phyloP scores from a whole-genome alignment of 192 early-diverging fungal genomes.

The Umbelopsis sp. region DNA sequence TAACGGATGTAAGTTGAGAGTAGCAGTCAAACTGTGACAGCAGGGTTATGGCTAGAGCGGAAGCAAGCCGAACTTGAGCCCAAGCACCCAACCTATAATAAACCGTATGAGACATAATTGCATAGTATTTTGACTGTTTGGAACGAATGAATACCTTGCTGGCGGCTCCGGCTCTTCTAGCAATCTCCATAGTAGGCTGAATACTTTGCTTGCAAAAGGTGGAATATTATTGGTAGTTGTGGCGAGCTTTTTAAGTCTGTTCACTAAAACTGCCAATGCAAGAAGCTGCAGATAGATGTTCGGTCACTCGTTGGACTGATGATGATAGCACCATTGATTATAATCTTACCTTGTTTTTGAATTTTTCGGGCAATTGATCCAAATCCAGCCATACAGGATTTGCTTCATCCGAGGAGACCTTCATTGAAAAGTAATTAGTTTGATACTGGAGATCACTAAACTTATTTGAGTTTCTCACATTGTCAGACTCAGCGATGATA shows the following conservation, averaged over 20 bases:
- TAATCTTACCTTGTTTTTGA: constrained; percentile 29
- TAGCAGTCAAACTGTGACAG: constrained; percentile 56
- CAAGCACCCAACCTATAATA: constrained; percentile 46
- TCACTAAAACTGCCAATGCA: constrained; percentile 3
- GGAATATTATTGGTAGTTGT: neutral
- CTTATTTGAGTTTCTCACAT: neutral
- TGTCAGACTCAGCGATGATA: neutral
- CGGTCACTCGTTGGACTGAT: neutral
- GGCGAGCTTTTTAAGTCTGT: constrained; percentile 1
- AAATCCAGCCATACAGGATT: constrained; percentile 29
- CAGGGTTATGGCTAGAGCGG: constrained; percentile 65
- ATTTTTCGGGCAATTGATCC: constrained; percentile 16
- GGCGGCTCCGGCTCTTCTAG: neutral
- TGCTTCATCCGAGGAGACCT: neutral
- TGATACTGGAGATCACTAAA: too few relatives aligned
- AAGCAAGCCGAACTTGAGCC: constrained; percentile 71
- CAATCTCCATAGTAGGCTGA: neutral
- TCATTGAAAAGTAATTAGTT: neutral
- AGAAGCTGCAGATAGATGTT: neutral
- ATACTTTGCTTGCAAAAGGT: neutral
- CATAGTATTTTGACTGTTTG: neutral
- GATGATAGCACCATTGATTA: neutral
- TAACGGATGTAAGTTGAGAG: constrained; percentile 52
- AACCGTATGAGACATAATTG: too few relatives aligned
- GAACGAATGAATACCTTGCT: neutral